Evolutionary conservation across 352 stramenopile species (phyloP), one percentile per base, ranked within the genome.

Genomic region (Pythium chondricola): DNA sequence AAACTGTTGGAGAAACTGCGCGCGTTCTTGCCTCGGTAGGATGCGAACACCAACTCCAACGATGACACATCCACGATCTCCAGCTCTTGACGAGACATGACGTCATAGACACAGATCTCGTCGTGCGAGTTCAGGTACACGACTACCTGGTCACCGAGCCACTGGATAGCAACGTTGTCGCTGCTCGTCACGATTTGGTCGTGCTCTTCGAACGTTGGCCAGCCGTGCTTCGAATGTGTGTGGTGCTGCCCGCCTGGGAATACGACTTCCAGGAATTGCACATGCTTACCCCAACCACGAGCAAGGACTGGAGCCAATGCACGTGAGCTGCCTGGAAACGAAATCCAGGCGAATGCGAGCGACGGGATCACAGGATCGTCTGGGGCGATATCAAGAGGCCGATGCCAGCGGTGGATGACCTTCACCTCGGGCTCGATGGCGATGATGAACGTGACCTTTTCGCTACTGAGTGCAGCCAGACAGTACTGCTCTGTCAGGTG

Each of bases 101-200:
- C 96, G 67, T 98, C 95, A 58, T 98, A 93, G 17, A 98, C 83
- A 29, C 85, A 97, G 48, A 98, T 96, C 61, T 98, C 92, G 61
- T 98, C 96, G 35, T 95, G 86, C 16, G 94, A 71, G 37, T 93
- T 98, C 29, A 98, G 56, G 41, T 98, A 98, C 35, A 96, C 89
- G 26, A 98, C 72, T 22, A 97, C 93, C 56, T 97, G 79, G 43
- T 97, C 93, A n/a, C 88, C 91, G 21, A 98, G 72, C 95, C 95
- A 98, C 63, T 98, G 90, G 44, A 98, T 79, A 31, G 93, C 90
- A 45, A 98, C 88, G 10, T 97, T 81, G 30, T 91, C 90, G 52
- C 79, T 85, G 21, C 69, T 69, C 14, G 79, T 85, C 48, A 95
- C 74, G 46, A 98, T 90, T 60, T 97, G 90, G 63, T 96, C 82